Evolutionary conservation across 441 rosid species (phyloP).

Genomic region (Aquilaria agallochum): DNA sequence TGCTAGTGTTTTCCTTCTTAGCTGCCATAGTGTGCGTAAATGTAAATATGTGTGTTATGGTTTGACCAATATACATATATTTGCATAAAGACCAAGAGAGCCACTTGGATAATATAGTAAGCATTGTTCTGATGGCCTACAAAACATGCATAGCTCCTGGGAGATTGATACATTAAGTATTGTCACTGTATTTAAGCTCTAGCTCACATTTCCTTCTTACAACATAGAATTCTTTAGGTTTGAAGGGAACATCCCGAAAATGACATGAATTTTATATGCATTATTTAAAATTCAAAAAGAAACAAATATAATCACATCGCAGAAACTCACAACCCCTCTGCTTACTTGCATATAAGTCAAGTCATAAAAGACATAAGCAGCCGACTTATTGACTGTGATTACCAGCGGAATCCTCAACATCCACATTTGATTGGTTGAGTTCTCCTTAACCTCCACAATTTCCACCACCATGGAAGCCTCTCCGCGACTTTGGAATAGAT

Average conservation of each 20-base stretch:
- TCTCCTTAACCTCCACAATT: slow-evolving; percentile 92
- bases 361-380: slow-evolving; percentile 73
- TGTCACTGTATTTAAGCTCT: slow-evolving; percentile 10
- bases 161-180: too few relatives aligned
- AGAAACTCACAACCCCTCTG: not conserved
- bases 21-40: too few relatives aligned
- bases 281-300: too few relatives aligned
- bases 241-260: slow-evolving; percentile 63
- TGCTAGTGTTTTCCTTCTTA: too few relatives aligned
- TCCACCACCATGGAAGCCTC: slow-evolving; percentile 93
- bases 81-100: too few relatives aligned
- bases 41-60: too few relatives aligned
- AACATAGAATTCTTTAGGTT: slow-evolving; percentile 70
- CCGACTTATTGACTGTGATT: slow-evolving; percentile 71
- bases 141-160: too few relatives aligned
- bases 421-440: slow-evolving; percentile 66
- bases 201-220: slow-evolving; percentile 85
- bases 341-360: slow-evolving; percentile 72
- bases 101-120: too few relatives aligned
- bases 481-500: slow-evolving; percentile 54
- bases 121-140: too few relatives aligned
- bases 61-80: too few relatives aligned
- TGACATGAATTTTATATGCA: too few relatives aligned
- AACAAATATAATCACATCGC: too few relatives aligned
- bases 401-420: slow-evolving; percentile 83